A percentile compares a stretch with the other conserved stretches of the same genome.
These are phyloP conservation scores for Spinacia oleracea DNA, from an alignment of 179 eudicot species.

Conservation along the genomic window DNA sequence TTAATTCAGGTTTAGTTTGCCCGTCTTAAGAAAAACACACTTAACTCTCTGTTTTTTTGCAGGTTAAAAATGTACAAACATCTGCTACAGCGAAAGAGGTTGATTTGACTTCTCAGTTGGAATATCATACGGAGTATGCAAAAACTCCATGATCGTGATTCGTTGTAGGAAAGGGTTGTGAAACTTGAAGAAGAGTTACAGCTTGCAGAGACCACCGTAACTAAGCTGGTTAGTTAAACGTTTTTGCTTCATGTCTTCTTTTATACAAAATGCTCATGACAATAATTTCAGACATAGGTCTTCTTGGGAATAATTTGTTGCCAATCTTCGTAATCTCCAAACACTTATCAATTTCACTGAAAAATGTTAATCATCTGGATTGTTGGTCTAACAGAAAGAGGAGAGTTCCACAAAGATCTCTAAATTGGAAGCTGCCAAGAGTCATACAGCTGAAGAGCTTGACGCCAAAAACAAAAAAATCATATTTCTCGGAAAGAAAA, in stretches of 20 bases:
- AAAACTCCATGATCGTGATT: no score
- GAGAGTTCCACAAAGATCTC: constrained; percentile 45
- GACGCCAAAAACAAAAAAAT: constrained; percentile 58
- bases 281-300: neutral
- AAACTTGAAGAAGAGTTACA: no score
- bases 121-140: constrained; percentile 34
- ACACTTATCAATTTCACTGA: neutral
- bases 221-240: no score
- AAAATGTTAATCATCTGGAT: constrained; percentile 12
- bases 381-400: constrained; percentile 51
- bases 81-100: constrained; percentile 39
- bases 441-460: constrained; percentile 49
- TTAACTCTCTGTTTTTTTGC: neutral
- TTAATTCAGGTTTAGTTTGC: neutral
- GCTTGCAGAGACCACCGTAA: no score
- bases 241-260: no score
- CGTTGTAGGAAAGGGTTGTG: no score
- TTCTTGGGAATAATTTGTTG: neutral
- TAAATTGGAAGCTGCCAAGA: constrained; percentile 58
- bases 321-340: neutral
- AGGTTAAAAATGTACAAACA: constrained; percentile 33
- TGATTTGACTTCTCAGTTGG: constrained; percentile 39
- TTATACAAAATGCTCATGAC: no score
- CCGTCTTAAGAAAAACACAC: no score
- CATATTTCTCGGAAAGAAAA: no score